These are phyloP conservation scores for Setomelanomma holmii DNA, from an alignment of 2,329 filamentous ascomycete species.

Conservation along the genomic window DNA sequence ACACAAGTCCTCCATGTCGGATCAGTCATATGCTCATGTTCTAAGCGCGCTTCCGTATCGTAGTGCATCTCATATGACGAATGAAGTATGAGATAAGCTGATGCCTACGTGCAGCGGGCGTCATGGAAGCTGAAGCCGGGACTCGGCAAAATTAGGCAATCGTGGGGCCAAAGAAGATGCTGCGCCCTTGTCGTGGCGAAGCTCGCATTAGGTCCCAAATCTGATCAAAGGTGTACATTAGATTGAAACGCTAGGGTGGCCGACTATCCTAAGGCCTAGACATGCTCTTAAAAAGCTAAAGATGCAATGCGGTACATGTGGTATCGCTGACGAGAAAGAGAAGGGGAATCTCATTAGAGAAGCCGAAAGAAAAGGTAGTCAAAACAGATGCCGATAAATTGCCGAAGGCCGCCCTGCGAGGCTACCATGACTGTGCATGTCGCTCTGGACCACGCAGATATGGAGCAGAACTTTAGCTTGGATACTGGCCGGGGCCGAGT, in stretches of 20 bases:
- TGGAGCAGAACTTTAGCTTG: background rate
- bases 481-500: no score
- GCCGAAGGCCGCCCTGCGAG: background rate
- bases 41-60: no score
- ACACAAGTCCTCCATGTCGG: no score
- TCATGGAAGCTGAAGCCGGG: conserved; percentile 3
- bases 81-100: conserved; percentile 22
- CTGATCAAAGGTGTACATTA: background rate
- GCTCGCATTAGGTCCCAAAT: conserved; percentile 9
- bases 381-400: background rate
- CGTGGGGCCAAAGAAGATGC: conserved; percentile 13
- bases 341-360: background rate
- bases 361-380: background rate
- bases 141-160: conserved; percentile 15
- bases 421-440: no score
- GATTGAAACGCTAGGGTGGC: conserved; percentile 1
- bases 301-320: background rate
- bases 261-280: no score
- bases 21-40: no score
- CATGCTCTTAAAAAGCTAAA: no score
- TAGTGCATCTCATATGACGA: no score
- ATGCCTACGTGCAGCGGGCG: conserved; percentile 15
- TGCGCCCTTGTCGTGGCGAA: conserved; percentile 20
- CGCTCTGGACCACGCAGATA: no score
- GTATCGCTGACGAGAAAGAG: background rate